Conservation (phyloP, 2,329 filamentous ascomycete species). For the Exophiala phaeomuriformis region DNA sequence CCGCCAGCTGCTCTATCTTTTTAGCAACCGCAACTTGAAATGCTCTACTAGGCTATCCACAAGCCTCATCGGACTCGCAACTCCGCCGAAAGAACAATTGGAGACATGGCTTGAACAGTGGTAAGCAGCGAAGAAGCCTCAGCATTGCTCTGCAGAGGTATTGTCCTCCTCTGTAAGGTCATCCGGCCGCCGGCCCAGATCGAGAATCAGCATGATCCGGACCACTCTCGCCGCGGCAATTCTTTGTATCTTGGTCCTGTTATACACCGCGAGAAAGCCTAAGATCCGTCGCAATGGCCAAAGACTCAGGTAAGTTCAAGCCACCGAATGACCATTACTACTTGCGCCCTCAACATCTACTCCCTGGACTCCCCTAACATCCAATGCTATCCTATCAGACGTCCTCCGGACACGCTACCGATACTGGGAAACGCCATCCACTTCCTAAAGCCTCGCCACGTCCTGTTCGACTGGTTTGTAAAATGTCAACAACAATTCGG, state of each 20-base stretch:
- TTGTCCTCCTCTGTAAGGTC: too few relatives aligned
- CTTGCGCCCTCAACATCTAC: neutral
- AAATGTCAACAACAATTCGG: slow-evolving; percentile 51
- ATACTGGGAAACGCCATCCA: slow-evolving; percentile 55
- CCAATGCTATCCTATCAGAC: slow-evolving; percentile 5
- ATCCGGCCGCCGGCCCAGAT: neutral
- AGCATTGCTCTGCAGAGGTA: too few relatives aligned
- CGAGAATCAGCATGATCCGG: slow-evolving; percentile 14
- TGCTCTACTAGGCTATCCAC: slow-evolving; percentile 2
- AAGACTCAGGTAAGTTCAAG: slow-evolving; percentile 13
- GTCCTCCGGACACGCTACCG: slow-evolving; percentile 35
- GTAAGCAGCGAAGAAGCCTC: too few relatives aligned
- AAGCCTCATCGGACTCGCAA: slow-evolving; percentile 5
- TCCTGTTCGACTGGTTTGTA: slow-evolving; percentile 57
- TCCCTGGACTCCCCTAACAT: neutral
- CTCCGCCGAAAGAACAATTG: slow-evolving; percentile 5
- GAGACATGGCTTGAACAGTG: slow-evolving; percentile 3
- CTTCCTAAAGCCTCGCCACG: slow-evolving; percentile 54
- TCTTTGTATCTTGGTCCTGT: slow-evolving; percentile 5
- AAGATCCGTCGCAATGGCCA: slow-evolving; percentile 19
- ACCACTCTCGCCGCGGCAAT: slow-evolving; percentile 4
- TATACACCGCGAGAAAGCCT: slow-evolving; percentile 6
- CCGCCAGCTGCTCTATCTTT: too few relatives aligned
- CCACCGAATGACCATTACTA: neutral
- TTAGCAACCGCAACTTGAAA: neutral